Evolutionary conservation across 805 yeast genomes (phyloP), one percentile per base, ranked within the genome.

Genomic region (Blastobotrys terrestris): DNA sequence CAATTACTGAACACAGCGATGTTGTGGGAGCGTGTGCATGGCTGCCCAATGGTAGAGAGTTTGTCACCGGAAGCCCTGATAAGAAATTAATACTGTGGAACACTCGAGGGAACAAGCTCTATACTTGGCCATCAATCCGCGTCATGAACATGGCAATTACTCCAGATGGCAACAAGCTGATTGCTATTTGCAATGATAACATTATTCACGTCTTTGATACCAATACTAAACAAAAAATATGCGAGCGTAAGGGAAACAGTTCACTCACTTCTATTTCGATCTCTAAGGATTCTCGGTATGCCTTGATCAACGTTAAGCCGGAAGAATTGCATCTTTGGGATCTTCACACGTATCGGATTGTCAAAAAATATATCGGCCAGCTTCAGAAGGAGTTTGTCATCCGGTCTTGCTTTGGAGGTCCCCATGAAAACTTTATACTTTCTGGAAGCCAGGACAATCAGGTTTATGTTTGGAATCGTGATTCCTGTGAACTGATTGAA

Each of bases 311-410:
- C 60, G 77, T 83, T 16, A 80, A 81, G 14, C 85, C 88, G 0
- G 89, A 85, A 61, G 94, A 86, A 63, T 66, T 89, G 6, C 94
- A 87, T 60, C 69, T 89, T 3, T 88, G 96, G 95, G 87, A 88
- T 58, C 79, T 86, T 55, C 67, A 75, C 40, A 76, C 73, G 53
- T 78, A 82, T 2, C 69, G 80, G 1, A 64, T 89, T 16, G 75
- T 79, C 26, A 80, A 81, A 52, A 86, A 81, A 60, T 84, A 78
- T 56, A 72, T 80, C 46, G 96, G 96, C 1, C 87, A 85, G 63
- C 76, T 77, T 52, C 95, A 87, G 64, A 77, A 79, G 26, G 76
- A 82, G 21, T 84, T 74, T 61, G 81, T 89, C 40, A 80, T 91
- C 18, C 74, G 95, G 48, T 83, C 95, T 0, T 77, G 88, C 58